Percentiles rank a stretch among this genome's conserved stretches.
Conservation (phyloP, 345 rosid species). For the Murraya paniculata region DNA sequence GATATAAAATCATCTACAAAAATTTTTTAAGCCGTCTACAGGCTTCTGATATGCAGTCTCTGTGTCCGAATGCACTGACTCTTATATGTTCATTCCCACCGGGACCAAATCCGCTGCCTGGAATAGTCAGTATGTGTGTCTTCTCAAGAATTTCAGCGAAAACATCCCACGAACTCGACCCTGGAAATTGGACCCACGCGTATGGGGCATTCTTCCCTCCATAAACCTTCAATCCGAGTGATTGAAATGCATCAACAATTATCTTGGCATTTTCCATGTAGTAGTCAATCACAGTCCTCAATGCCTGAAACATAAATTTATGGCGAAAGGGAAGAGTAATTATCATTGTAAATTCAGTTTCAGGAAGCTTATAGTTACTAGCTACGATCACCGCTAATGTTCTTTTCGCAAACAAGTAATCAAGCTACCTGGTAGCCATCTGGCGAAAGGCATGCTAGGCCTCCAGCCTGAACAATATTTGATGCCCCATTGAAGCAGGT, state of each 20-base stretch:
- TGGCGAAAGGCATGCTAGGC: slow-evolving; percentile 67
- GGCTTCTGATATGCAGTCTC: slow-evolving; percentile 55
- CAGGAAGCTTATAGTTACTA: neutral
- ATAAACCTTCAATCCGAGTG: slow-evolving; percentile 49
- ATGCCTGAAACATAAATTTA: slow-evolving; percentile 5
- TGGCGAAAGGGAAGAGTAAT: neutral
- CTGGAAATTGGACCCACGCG: slow-evolving; percentile 68
- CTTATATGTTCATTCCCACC: slow-evolving; percentile 73
- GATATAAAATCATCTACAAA: neutral
- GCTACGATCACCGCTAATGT: neutral
- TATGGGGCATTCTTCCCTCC: slow-evolving; percentile 83
- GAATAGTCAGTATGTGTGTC: slow-evolving; percentile 62
- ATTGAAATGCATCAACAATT: slow-evolving; percentile 44
- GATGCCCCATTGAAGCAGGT: slow-evolving; percentile 92
- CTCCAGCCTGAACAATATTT: slow-evolving; percentile 75
- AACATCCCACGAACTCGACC: slow-evolving; percentile 67
- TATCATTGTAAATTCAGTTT: neutral
- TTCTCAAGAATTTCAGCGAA: slow-evolving; percentile 69
- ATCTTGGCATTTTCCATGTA: slow-evolving; percentile 67
- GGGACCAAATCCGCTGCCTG: slow-evolving; percentile 81
- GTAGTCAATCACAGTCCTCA: slow-evolving; percentile 33
- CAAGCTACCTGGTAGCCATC: slow-evolving; percentile 53
- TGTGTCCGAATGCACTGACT: slow-evolving; percentile 66
- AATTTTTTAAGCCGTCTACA: slow-evolving; percentile 41
- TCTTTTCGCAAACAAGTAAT: neutral